Percentiles rank a stretch among this genome's conserved stretches.
Conservation (phyloP, 768 basidiomycete genomes). For the Russula sp. region DNA sequence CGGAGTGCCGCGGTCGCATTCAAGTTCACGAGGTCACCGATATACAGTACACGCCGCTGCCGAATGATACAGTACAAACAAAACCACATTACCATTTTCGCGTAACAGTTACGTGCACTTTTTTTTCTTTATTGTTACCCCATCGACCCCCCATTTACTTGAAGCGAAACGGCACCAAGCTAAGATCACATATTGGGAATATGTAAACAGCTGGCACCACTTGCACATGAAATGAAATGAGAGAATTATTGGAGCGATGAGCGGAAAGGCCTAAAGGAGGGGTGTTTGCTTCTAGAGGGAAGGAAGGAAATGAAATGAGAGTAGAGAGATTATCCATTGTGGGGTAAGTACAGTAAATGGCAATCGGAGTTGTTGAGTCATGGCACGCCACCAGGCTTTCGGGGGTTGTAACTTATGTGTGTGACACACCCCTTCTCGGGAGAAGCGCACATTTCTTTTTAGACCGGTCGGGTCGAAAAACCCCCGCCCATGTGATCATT, state of each 20-base stretch:
- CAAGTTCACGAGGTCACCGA: background rate
- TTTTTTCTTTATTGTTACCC: background rate
- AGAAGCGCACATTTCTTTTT: background rate
- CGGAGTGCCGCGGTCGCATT: background rate
- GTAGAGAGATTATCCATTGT: background rate
- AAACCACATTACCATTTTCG: background rate
- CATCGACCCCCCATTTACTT: conserved; percentile 1
- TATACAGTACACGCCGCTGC: background rate
- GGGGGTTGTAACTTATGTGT: background rate
- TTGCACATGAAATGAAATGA: conserved; percentile 12
- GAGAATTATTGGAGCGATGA: conserved; percentile 10
- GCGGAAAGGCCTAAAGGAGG: background rate
- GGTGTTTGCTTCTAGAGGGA: background rate
- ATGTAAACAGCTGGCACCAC: background rate
- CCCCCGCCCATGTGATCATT: conserved; percentile 6
- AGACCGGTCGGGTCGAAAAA: background rate
- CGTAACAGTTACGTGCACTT: background rate
- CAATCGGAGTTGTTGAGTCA: conserved; percentile 3
- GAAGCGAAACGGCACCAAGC: conserved; percentile 9
- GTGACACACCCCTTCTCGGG: background rate
- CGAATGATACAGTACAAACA: background rate
- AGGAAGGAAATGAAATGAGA: background rate
- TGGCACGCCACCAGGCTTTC: conserved; percentile 24
- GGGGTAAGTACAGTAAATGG: conserved; percentile 1
- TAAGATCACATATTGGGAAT: background rate